Conservation (phyloP, 2,329 filamentous ascomycete genomes). For the Calonectria ilicicola region DNA sequence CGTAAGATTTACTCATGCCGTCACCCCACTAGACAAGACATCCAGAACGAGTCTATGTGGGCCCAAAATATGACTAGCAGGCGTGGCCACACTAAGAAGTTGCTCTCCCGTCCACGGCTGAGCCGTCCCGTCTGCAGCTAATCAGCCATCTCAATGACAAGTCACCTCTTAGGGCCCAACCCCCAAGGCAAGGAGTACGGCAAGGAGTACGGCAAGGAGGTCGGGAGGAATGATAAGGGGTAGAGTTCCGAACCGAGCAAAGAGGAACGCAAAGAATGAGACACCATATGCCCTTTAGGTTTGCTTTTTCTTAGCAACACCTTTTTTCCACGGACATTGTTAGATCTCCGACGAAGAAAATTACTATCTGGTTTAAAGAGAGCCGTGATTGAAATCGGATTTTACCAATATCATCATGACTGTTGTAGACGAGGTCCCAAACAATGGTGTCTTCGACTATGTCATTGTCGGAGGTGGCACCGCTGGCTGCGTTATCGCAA, state of each 20-base stretch:
- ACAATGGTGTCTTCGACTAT: background rate
- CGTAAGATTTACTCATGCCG: background rate
- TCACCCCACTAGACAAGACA: background rate
- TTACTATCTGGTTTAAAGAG: background rate
- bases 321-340: background rate
- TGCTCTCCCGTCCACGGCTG: background rate
- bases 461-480: conserved; percentile 10
- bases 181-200: background rate
- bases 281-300: too few species aligned
- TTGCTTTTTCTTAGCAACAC: background rate
- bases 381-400: background rate
- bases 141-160: background rate
- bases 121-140: background rate
- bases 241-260: background rate
- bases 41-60: background rate
- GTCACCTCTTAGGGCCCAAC: background rate
- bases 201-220: background rate
- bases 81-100: background rate
- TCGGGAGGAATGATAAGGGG: too few species aligned
- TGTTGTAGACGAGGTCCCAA: background rate
- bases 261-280: too few species aligned
- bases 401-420: background rate
- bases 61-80: background rate
- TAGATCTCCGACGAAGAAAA: background rate
- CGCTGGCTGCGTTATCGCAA: conserved; percentile 9